Conservation (phyloP, 306 rosid species). For the Sophora flavescens region DNA sequence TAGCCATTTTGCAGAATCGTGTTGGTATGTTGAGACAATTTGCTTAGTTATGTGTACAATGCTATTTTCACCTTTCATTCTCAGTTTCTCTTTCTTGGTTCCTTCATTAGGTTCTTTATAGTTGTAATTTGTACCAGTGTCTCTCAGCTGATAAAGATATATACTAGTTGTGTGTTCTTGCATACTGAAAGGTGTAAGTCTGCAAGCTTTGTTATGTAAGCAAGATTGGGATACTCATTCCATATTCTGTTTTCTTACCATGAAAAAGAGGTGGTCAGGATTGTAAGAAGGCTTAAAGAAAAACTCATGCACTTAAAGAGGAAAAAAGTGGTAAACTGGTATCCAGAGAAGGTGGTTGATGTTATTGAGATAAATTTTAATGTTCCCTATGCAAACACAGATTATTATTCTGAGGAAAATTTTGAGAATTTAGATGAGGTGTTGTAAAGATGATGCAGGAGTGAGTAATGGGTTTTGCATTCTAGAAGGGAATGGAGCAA, state of each 20-base stretch:
- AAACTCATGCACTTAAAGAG: not conserved
- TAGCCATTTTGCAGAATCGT: constrained; percentile 86
- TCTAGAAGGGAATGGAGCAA: not conserved
- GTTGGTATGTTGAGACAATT: constrained; percentile 71
- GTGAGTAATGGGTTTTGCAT: constrained; percentile 5
- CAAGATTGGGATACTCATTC: constrained; percentile 7
- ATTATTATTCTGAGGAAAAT: not conserved
- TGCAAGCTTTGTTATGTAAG: constrained; percentile 34
- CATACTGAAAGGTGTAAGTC: constrained; percentile 31
- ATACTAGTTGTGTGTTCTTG: constrained; percentile 29
- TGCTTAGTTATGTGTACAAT: constrained; percentile 8
- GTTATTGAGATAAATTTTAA: not conserved
- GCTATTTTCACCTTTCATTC: constrained; percentile 34
- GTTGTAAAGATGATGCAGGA: not conserved
- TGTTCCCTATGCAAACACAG: constrained; percentile 23
- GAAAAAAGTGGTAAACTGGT: constrained; percentile 1
- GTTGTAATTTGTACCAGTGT: constrained; percentile 30
- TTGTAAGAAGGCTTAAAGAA: constrained; percentile 21
- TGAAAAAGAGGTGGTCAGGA: constrained; percentile 14
- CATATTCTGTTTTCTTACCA: constrained; percentile 4
- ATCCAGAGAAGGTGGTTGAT: constrained; percentile 26
- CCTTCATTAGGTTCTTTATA: constrained; percentile 32
- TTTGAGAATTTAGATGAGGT: constrained; percentile 10
- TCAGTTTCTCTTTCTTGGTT: constrained; percentile 4
- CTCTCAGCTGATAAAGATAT: constrained; percentile 37